Evolutionary conservation across 164 flowering plant genomes (phyloP), one percentile per base, ranked within the genome.

Genomic region (Pachysandra terminalis): DNA sequence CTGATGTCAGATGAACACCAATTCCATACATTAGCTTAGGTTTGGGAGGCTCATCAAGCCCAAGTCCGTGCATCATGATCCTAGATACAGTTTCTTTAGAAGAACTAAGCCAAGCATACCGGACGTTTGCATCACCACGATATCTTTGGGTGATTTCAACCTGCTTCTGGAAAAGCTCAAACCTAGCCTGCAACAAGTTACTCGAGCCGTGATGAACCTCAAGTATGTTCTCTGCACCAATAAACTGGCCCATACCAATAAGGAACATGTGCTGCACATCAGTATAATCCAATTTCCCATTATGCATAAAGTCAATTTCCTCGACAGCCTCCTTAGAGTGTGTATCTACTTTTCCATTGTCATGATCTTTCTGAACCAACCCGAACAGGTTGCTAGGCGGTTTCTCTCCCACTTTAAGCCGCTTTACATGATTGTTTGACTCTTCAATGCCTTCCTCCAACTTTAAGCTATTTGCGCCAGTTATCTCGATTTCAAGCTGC

Each of bases 121-220:
- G 74, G 66, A 96, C 83, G 82, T 89, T 93, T 32, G 99, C 86
- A 78, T 82, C 75, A 10, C 98, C 96, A 55, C 91, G 93, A 65
- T 62, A 71, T 49, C 71, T 83, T 37, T 68, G 68, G 0, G 87
- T 88, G 19, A 90, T 81, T 65, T 90, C 97, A 52, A 80, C 79
- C 73, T 93, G 99, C 81, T 88, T 89, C 52, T 80, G 69, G 56
- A 96, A 96, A 59, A 86, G 79, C 76, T 88, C 86, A 37, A 71
- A 65, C 12, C 86, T 81, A 73, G 82, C 80, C 67, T 79, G 71
- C 70, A 72, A 66, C 0, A 68, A 37, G 51, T 32, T 52, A 74
- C 84, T 75, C 45, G 84, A 70, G 59, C 77, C 68, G 15, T 71
- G 73, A 10, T 56, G 56, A 26, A 88, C 60, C 25, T 81, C 88